Base-by-base conservation (phyloP, 2,329 filamentous ascomycete genomes). In the Calycina marina region DNA sequence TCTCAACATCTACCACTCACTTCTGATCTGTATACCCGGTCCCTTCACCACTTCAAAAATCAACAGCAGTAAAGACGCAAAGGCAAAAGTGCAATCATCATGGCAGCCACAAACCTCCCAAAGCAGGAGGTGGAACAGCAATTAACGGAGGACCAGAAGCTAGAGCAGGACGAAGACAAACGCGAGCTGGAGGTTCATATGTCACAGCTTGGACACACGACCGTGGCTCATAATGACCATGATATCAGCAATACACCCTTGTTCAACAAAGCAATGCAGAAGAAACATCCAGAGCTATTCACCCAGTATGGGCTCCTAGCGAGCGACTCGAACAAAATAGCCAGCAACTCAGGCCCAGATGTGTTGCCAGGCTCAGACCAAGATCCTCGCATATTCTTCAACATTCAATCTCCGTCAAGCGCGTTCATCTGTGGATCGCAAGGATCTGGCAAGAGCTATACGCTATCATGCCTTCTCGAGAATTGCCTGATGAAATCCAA, bases 351-450 rank as follows among this genome's bases (percentile, higher is more conserved):
- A n/a, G n/a, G n/a, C n/a, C n/a, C n/a, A n/a, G n/a, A n/a, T n/a
- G n/a, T 22, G 20, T 8, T 22, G 3, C 20, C 8, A 22, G 20
- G 20, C 20, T 9, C 20, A 22, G 20, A 22, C 8, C 8, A 22
- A 15, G 53, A 55, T 32, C 40, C 46, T 2, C 41, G 53, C 0
- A 4, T 69, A 2, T 58, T 65, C 15, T 45, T 65, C 12, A 75
- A 75, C 40, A 62, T 63, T 2, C 62, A 69, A 15, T 56, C 60
- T 0, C 71, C 72, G 0, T 69, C 61, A 40, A 73, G 69, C 0
- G 56, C 62, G 0, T 77, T 77, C 46, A 67, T 77, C 13, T 77
- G 72, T 37, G 72, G 72, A 1, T 65, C 65, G 1, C 71, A 77
- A 43, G 72, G 72, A 0, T 67, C 63, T 25, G 72, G 72, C 0